A percentile compares a stretch with the other conserved stretches of the same genome.
Evolutionary conservation across 2,329 filamentous ascomycete genomes (phyloP).

Genomic region (Talaromyces albobiverticillius): DNA sequence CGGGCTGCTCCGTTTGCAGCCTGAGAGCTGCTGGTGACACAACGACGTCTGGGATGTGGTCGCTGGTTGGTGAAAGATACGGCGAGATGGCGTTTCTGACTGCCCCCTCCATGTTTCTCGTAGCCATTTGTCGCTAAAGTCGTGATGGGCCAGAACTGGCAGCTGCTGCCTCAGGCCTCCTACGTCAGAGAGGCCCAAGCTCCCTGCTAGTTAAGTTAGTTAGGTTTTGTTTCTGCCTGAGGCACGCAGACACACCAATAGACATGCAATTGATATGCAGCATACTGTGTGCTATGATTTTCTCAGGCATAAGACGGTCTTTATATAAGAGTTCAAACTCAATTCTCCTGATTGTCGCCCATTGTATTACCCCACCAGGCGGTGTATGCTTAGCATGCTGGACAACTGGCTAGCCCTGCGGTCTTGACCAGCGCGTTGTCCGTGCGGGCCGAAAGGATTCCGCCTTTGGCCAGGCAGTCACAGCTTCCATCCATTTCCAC

Average conservation of each 20-base stretch:
- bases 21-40: neutral
- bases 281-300: too few relatives aligned
- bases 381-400: neutral
- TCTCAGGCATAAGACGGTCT: neutral
- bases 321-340: too few relatives aligned
- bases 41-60: neutral
- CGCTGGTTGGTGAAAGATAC: too few relatives aligned
- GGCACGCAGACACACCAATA: neutral
- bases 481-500: too few relatives aligned
- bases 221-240: neutral
- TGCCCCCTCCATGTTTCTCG: too few relatives aligned
- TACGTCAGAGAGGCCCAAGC: constrained; percentile 16
- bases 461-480: constrained; percentile 21
- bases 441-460: constrained; percentile 27
- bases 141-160: too few relatives aligned
- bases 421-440: constrained; percentile 2
- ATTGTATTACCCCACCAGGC: constrained; percentile 1
- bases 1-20: neutral
- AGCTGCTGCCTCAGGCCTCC: neutral
- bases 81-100: too few relatives aligned
- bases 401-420: constrained; percentile 13
- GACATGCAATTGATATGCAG: too few relatives aligned
- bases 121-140: too few relatives aligned
- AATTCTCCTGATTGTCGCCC: too few relatives aligned
- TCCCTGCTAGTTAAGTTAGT: constrained; percentile 6